phyloP scores from a whole-genome alignment of 139 green algal species.

The Haematococcus lacustris region DNA sequence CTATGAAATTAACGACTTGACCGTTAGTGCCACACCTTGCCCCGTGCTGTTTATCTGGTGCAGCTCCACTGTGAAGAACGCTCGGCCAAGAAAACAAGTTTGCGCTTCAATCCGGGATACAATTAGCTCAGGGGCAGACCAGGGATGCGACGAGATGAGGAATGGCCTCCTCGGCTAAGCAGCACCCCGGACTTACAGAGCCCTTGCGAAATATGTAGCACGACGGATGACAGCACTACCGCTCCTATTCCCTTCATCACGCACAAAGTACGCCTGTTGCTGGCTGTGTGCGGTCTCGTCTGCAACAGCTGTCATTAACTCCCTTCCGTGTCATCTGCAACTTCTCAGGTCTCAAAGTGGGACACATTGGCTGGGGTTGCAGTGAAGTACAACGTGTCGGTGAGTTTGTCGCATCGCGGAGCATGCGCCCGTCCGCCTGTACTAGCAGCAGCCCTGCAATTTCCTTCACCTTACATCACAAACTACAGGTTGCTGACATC shows the following conservation, averaged over 20 bases:
- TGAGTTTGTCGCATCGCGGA: too few species aligned
- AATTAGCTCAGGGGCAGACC: too few species aligned
- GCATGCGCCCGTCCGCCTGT: not conserved
- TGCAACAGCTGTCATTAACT: not conserved
- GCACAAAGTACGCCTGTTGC: not conserved
- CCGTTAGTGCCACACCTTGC: too few species aligned
- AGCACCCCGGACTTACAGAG: too few species aligned
- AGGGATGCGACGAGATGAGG: too few species aligned
- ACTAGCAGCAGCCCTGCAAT: not conserved
- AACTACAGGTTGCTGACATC: conserved; percentile 73
- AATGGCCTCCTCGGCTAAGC: too few species aligned
- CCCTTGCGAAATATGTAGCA: too few species aligned
- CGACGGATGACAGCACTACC: not conserved
- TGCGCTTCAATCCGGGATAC: too few species aligned
- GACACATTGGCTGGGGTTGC: conserved; percentile 81
- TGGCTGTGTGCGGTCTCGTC: not conserved
- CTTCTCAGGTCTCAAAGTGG: conserved; percentile 60
- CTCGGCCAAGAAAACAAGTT: too few species aligned
- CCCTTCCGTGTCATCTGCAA: not conserved
- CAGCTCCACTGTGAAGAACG: too few species aligned
- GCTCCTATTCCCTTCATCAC: not conserved
- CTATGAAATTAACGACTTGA: too few species aligned
- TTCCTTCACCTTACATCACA: not conserved
- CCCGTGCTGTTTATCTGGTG: too few species aligned
- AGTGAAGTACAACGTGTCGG: conserved; percentile 71